A percentile compares a stretch with the other conserved stretches of the same genome.
Conservation (phyloP, 139 green algal genomes). For the Tetradesmus lagerheimii region DNA sequence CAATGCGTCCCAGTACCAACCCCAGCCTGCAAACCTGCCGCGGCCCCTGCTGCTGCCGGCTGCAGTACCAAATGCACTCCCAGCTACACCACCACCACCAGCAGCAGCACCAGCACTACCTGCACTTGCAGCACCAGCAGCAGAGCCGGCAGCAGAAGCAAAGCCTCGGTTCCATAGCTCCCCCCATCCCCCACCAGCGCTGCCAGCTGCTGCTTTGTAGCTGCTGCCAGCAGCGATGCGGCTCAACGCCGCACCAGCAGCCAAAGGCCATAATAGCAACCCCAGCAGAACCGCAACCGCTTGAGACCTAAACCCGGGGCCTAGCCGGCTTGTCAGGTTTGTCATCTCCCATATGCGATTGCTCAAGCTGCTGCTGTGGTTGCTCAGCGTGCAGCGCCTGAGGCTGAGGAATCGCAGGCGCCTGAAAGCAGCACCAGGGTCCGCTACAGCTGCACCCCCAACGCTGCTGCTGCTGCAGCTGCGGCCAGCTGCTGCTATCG, state of each 20-base stretch:
- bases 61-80: not conserved
- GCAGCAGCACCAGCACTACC: not conserved
- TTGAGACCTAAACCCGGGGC: constrained; percentile 6
- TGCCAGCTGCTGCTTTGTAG: not conserved
- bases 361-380: constrained; percentile 8
- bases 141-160: not conserved
- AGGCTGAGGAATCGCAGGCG: constrained; percentile 27
- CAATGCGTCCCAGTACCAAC: constrained; percentile 29
- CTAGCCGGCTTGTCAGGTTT: not conserved
- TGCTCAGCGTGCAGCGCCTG: constrained; percentile 16
- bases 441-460: not conserved
- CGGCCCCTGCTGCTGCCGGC: not conserved
- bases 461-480: constrained; percentile 23
- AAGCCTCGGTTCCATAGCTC: not conserved
- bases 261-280: constrained; percentile 32
- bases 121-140: not conserved
- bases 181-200: not conserved
- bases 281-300: constrained; percentile 1
- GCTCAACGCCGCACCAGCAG: not conserved
- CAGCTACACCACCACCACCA: not conserved
- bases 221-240: constrained; percentile 24
- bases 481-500: not conserved
- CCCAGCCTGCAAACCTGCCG: constrained; percentile 13
- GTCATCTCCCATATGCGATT: not conserved
- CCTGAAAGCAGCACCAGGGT: constrained; percentile 30